A percentile compares a stretch with the other conserved stretches of the same genome.
phyloP scores from a whole-genome alignment of 805 yeast species.

The Starmerella vaccinii region DNA sequence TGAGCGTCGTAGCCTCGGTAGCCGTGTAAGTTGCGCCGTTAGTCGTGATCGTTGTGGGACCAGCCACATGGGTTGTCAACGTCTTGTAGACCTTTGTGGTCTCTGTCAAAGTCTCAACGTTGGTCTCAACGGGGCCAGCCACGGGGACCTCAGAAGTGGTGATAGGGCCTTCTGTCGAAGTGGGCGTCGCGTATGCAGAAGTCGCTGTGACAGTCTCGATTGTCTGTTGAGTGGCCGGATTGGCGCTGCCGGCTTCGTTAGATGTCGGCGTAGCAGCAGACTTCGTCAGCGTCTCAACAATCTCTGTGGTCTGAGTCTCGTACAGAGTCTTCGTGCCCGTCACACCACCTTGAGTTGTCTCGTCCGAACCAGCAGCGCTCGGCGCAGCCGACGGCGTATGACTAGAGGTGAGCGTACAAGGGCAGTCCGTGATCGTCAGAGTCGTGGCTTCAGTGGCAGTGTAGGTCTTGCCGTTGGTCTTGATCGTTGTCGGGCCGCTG shows the following conservation, averaged over 20 bases:
- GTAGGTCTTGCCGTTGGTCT: slow-evolving; percentile 35
- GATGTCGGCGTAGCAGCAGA: background rate
- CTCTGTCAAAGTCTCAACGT: background rate
- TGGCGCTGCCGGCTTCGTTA: background rate
- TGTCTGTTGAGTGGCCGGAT: background rate
- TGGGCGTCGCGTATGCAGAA: background rate
- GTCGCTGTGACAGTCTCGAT: background rate
- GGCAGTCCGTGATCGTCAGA: slow-evolving; percentile 49
- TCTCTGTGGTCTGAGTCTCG: background rate
- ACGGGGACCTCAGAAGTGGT: slow-evolving; percentile 2
- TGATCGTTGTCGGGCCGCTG: slow-evolving; percentile 35
- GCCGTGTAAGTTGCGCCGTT: slow-evolving; percentile 27
- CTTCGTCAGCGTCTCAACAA: background rate
- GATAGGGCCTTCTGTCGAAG: slow-evolving; percentile 4
- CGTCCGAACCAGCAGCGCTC: slow-evolving; percentile 4
- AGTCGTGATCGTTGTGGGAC: slow-evolving; percentile 49
- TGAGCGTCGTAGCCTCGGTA: slow-evolving; percentile 57
- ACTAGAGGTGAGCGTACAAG: slow-evolving; percentile 17
- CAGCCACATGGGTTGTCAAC: slow-evolving; percentile 34
- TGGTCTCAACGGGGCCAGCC: slow-evolving; percentile 1
- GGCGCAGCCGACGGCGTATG: slow-evolving; percentile 5
- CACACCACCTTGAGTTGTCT: slow-evolving; percentile 1
- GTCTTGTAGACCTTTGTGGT: slow-evolving; percentile 2
- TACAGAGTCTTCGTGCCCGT: slow-evolving; percentile 3
- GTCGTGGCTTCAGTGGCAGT: slow-evolving; percentile 65